Evolutionary conservation across 352 stramenopile genomes (phyloP), one percentile per base, ranked within the genome.

Genomic region (Globisporangium lucens): DNA sequence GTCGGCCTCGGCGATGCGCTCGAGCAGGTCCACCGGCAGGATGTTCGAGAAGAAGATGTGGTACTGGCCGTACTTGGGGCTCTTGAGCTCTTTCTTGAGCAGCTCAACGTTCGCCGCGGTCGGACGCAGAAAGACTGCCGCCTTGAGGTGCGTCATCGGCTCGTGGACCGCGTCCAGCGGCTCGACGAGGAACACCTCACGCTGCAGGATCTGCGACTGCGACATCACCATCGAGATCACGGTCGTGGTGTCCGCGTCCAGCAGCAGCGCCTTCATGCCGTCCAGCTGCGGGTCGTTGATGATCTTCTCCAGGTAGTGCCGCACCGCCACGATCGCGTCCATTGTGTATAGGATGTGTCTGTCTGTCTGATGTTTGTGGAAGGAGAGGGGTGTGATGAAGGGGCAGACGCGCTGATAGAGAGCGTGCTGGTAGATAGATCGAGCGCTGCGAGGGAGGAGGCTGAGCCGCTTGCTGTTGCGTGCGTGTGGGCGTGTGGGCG

Each of bases 1-100:
- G 79, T 99, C 98, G 24, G 89, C 89, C 62, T 98, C 91, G 0
- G 97, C 97, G 56, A 99, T 78, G n/a, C 98, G 82, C 72, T 98
- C 86, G 15, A 99, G 82, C 46, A 98, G 75, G 35, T 98, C 92
- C 2, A 96, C 77, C 38, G 95, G 82, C 47, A 99, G 63, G 65
- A 99, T 98, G 65, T 98, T 99, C 41, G 91, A 96, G 80, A 99
- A 99, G 77, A 99, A 99, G 58, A 99, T 86, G 79, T 99, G 97
- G 82, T 99, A 99, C 80, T 99, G 95, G 2, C 87, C 83, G 76
- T 98, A 99, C 68, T 98, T 96, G 29, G 97, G 97, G 53, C 83
- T 76, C 66, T 91, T 87, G 15, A 99, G 80, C 80, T 99, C 98
- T 17, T 82, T 75, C 46, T 82, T 86, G 27, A 99, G 79, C 49